Base-by-base conservation (phyloP, 257 asterid genomes). In the Lithospermum erythrorhizon region DNA sequence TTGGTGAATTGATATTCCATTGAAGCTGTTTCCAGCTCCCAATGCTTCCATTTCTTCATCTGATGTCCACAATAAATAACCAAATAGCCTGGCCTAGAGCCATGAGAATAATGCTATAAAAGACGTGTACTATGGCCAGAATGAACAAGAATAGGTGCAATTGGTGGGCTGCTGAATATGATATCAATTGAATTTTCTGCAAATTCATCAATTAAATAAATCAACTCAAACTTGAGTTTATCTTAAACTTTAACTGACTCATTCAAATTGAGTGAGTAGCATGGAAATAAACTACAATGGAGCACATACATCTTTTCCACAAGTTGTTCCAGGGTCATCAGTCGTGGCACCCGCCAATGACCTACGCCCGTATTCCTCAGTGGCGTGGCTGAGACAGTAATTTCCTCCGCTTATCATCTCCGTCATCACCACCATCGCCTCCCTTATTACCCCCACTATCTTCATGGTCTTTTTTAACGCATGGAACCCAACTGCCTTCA, bases 31-130 rank as follows among this genome's bases (percentile, higher is more conserved):
- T 84, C 89, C 62, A 68, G 22, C 65, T 84, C 94, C 89, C 87
- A 84, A 3, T 77, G 53, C 74, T 84, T 79, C 94, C 94, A 84
- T 68, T 74, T 84, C 73, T 78, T 82, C 89, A 79, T 77, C 94
- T 84, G 73, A 29, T n/a, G n/a, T 51, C 22, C n/a, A 55, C n/a
- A 25, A 49, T 30, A 18, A 22, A 27, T 7, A 27, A 2, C 32
- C 32, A 27, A 2, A 27, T 27, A 61, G 82, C 83, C 61, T 82
- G 75, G 8, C 80, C 83, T 30, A 84, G 53, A 45, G 59, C 79
- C 77, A 84, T 65, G 58, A 78, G 82, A 61, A 61, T 10, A 21
- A 65, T 68, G 24, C 78, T 73, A 21, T 73, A 73, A 75, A 76
- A 18, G 35, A 68, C 76, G 35, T 78, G 71, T 27, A 30, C 74